phyloP scores from a whole-genome alignment of 257 asterid species.

The Cordia subcordata region DNA sequence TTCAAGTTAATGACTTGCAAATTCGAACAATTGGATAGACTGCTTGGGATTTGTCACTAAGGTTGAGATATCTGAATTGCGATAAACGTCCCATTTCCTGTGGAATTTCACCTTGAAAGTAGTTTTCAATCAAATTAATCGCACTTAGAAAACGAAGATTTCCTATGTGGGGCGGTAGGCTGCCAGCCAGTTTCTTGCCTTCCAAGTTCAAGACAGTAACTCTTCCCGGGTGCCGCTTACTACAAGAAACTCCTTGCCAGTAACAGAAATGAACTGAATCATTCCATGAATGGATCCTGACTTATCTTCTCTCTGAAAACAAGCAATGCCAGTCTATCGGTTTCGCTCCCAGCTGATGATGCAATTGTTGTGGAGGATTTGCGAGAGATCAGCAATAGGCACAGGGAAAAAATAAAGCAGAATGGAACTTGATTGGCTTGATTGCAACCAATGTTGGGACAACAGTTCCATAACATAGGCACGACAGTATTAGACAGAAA shows the following conservation, averaged over 20 bases:
- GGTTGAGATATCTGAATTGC: conserved; percentile 10
- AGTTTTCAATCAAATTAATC: conserved; percentile 23
- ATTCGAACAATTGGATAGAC: background rate
- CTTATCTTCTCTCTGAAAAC: conserved; percentile 4
- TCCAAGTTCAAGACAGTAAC: conserved; percentile 19
- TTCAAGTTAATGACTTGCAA: background rate
- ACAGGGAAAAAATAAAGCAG: too few species aligned
- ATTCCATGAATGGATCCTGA: conserved; percentile 15
- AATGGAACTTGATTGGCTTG: too few species aligned
- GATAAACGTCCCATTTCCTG: conserved; percentile 26
- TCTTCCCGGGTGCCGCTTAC: conserved; percentile 16
- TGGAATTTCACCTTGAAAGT: conserved; percentile 27
- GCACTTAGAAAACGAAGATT: conserved; percentile 32
- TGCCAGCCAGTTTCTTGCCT: conserved; percentile 27
- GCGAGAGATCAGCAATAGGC: too few species aligned
- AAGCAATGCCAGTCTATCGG: too few species aligned
- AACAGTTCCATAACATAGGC: too few species aligned
- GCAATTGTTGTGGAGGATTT: too few species aligned
- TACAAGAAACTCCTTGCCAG: conserved; percentile 15
- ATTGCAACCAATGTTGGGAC: too few species aligned
- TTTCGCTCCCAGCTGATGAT: too few species aligned
- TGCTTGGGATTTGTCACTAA: conserved; percentile 31
- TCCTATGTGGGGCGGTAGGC: conserved; percentile 33
- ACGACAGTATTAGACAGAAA: too few species aligned
- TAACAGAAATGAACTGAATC: conserved; percentile 5